These are phyloP conservation scores for Lepidium campestre DNA, from an alignment of 441 rosid genomes.

Conservation along the genomic window DNA sequence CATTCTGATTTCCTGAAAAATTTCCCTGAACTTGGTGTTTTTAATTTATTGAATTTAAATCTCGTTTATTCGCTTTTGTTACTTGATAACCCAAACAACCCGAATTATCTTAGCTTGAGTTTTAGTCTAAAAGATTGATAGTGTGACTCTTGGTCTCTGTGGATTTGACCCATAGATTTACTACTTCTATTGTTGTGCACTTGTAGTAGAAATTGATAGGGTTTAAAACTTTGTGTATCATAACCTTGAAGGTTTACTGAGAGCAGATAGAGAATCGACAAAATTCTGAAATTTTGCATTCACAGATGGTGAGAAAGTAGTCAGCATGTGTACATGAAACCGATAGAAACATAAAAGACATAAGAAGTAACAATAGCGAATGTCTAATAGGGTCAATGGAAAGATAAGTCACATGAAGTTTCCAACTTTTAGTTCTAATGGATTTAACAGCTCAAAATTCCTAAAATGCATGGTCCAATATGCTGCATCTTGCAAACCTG, in stretches of 20 bases:
- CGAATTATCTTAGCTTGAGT: too few relatives aligned
- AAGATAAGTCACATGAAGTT: conserved; percentile 59
- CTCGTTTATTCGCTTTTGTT: too few relatives aligned
- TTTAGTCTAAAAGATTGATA: too few relatives aligned
- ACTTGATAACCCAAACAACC: too few relatives aligned
- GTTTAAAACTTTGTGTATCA: too few relatives aligned
- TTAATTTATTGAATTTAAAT: too few relatives aligned
- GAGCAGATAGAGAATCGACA: conserved; percentile 60
- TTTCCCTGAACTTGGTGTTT: too few relatives aligned
- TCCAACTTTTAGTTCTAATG: conserved; percentile 78
- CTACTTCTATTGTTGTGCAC: too few relatives aligned
- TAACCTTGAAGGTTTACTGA: conserved; percentile 49
- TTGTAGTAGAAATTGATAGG: too few relatives aligned
- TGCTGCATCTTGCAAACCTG: conserved; percentile 73
- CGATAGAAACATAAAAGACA: background rate
- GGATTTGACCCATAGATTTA: too few relatives aligned
- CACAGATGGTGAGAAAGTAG: background rate
- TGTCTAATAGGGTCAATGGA: background rate
- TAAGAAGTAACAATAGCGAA: background rate
- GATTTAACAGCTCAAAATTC: conserved; percentile 69
- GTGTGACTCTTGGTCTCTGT: too few relatives aligned
- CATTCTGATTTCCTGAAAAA: too few relatives aligned
- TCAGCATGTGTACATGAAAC: background rate
- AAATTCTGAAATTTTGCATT: conserved; percentile 93
- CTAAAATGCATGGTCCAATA: conserved; percentile 54